These are phyloP conservation scores for Trichosanthes truncata DNA, from an alignment of 306 rosid genomes.

Conservation along the genomic window DNA sequence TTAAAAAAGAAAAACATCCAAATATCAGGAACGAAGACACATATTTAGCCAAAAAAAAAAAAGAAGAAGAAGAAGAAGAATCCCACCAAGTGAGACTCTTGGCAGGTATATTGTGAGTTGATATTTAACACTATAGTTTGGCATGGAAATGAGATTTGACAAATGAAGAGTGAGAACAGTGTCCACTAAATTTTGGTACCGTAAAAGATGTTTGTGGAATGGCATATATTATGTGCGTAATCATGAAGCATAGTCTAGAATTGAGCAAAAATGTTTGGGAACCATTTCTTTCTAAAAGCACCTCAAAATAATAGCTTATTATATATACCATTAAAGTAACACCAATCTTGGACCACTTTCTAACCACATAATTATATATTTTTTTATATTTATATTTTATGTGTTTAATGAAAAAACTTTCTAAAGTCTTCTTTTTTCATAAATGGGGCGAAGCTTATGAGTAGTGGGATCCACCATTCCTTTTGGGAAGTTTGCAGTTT, in stretches of 20 bases:
- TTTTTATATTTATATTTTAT: neutral
- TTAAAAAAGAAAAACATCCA: too few species aligned
- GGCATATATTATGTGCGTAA: conserved; percentile 11
- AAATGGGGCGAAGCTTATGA: conserved; percentile 1
- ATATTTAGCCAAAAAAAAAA: too few species aligned
- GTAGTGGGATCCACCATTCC: neutral
- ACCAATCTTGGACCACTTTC: neutral
- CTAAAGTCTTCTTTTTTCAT: neutral
- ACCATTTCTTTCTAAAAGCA: neutral
- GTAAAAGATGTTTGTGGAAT: neutral
- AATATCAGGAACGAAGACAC: too few species aligned
- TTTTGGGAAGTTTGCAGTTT: neutral
- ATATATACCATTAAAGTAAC: neutral
- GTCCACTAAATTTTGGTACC: neutral
- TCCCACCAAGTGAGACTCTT: neutral
- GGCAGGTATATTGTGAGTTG: neutral
- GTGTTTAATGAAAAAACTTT: neutral
- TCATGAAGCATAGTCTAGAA: conserved; percentile 4
- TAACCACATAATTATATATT: neutral
- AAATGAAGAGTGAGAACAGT: neutral
- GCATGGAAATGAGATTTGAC: neutral
- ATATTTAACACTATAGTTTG: neutral
- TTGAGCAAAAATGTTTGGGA: neutral
- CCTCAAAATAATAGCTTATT: neutral
- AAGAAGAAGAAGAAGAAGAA: too few species aligned